These are phyloP conservation scores for Venturia carpophila DNA, from an alignment of 2,329 filamentous ascomycete genomes.

Conservation along the genomic window DNA sequence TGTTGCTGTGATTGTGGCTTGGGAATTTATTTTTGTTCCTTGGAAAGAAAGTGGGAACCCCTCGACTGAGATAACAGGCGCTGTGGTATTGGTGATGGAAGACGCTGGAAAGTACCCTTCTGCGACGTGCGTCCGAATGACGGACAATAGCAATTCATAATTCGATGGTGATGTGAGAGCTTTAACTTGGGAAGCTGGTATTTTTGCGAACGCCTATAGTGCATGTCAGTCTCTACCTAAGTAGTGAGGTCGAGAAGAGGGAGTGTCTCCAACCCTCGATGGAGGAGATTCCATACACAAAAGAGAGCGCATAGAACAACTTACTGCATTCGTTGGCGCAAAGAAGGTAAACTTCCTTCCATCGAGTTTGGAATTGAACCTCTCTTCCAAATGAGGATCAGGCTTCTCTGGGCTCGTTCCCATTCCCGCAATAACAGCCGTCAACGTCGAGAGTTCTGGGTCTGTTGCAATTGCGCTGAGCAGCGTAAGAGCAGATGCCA, in stretches of 20 bases:
- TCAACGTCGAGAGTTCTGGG: background rate
- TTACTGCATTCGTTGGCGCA: background rate
- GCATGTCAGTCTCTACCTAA: background rate
- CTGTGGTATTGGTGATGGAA: background rate
- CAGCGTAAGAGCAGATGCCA: background rate
- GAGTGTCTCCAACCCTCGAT: background rate
- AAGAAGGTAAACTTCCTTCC: background rate
- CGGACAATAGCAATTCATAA: background rate
- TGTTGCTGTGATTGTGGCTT: background rate
- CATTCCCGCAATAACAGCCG: background rate
- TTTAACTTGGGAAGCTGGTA: background rate
- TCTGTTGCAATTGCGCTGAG: slow-evolving; percentile 1
- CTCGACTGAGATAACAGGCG: background rate
- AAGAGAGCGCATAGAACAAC: background rate
- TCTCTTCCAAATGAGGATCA: background rate
- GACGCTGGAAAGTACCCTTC: background rate
- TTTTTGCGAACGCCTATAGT: background rate
- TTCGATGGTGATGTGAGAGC: background rate
- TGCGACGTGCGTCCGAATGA: background rate
- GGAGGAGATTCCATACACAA: background rate
- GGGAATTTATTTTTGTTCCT: background rate
- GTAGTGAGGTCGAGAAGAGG: background rate
- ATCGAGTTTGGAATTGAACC: background rate
- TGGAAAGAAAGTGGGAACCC: background rate
- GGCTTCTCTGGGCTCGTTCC: background rate